A percentile compares a stretch with the other conserved stretches of the same genome.
phyloP scores from a whole-genome alignment of 192 early-diverging fungal species.

The Coemansia sp. region DNA sequence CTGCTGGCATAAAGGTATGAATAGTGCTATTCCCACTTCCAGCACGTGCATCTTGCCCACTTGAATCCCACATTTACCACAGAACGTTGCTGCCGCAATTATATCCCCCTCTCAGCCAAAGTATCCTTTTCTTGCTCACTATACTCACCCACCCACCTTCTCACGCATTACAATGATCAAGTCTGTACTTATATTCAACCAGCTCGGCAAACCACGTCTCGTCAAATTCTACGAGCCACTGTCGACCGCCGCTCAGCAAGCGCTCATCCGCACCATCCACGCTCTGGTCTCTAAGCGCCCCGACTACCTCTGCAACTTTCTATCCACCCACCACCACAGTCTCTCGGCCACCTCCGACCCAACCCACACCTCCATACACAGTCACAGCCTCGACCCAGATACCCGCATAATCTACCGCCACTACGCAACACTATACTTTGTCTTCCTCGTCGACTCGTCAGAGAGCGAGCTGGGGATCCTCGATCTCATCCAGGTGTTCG shows the following conservation, averaged over 20 bases:
- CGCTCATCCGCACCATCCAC: slow-evolving; percentile 86
- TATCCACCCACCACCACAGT: slow-evolving; percentile 67
- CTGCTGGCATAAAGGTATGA: no score
- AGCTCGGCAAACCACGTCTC: slow-evolving; percentile 91
- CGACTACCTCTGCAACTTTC: slow-evolving; percentile 88
- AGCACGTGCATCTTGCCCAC: no score
- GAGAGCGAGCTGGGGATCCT: slow-evolving; percentile 96
- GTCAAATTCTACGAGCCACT: slow-evolving; percentile 93
- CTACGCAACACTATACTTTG: slow-evolving; percentile 98
- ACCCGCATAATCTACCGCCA: slow-evolving; percentile 93
- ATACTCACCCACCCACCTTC: no score
- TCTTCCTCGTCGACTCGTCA: slow-evolving; percentile 93
- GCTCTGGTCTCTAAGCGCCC: slow-evolving; percentile 78
- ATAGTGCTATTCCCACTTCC: no score
- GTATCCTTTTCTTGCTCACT: no score
- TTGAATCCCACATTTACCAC: no score
- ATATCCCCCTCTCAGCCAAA: no score
- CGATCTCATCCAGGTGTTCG: slow-evolving; percentile 97
- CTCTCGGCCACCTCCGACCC: no score
- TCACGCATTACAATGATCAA: slow-evolving; percentile 65
- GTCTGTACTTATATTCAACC: slow-evolving; percentile 99
- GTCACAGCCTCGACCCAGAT: slow-evolving; percentile 83
- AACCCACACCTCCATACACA: slow-evolving; percentile 21
- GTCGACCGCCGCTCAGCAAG: slow-evolving; percentile 79
- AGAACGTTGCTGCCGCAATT: no score